These are phyloP conservation scores for Pseudogymnoascus sp. DNA, from an alignment of 2,329 filamentous ascomycete species.

Conservation along the genomic window DNA sequence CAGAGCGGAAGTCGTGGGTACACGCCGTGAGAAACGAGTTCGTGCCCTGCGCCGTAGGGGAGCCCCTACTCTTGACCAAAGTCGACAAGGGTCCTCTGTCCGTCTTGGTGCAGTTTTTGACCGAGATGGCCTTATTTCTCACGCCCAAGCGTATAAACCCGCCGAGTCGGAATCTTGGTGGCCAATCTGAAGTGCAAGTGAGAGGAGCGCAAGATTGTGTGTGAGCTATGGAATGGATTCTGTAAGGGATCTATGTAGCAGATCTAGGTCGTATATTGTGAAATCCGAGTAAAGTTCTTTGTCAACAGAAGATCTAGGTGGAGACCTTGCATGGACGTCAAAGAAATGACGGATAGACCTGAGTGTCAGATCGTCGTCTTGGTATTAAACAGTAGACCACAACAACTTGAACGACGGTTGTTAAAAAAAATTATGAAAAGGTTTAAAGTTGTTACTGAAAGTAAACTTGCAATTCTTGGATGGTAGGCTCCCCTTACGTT, in stretches of 20 bases:
- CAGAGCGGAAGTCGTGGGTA: too few relatives aligned
- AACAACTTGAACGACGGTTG: not conserved
- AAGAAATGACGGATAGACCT: not conserved
- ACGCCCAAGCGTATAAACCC: not conserved
- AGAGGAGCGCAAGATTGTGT: not conserved
- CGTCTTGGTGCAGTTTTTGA: too few relatives aligned
- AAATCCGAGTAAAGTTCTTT: not conserved
- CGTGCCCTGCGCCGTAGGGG: too few relatives aligned
- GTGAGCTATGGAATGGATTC: not conserved
- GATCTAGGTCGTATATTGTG: not conserved
- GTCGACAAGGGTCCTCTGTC: too few relatives aligned
- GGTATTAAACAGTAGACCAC: not conserved
- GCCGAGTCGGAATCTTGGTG: not conserved
- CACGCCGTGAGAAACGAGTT: too few relatives aligned
- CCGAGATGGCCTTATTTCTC: too few relatives aligned
- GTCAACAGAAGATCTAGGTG: not conserved
- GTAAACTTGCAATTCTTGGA: not conserved
- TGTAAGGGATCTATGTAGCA: not conserved
- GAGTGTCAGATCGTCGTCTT: not conserved
- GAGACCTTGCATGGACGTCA: not conserved
- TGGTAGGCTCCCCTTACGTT: not conserved
- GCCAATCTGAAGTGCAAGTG: not conserved
- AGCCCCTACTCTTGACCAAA: too few relatives aligned
- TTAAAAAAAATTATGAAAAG: not conserved
- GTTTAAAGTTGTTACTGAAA: not conserved